Conservation (phyloP, 495 filamentous ascomycete species). For the Opeltia flavorubescens region DNA sequence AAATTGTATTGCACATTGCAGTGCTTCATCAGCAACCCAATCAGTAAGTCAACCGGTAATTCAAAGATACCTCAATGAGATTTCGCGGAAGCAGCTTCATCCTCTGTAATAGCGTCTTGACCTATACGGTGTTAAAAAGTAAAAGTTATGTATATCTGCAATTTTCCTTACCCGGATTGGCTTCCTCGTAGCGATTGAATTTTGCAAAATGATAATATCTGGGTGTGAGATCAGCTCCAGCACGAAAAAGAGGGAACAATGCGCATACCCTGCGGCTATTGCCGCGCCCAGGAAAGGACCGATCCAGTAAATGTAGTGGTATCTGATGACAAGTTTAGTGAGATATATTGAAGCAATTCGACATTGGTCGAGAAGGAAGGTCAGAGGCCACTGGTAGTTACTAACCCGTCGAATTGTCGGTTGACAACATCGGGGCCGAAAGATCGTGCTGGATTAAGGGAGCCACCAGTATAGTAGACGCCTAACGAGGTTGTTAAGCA, state of each 20-base stretch:
- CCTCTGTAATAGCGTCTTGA: slow-evolving; percentile 34
- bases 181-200: slow-evolving; percentile 56
- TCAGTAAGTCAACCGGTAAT: too few relatives aligned
- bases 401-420: slow-evolving; percentile 47
- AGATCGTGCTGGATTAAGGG: slow-evolving; percentile 58
- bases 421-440: slow-evolving; percentile 59
- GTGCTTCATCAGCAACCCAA: too few relatives aligned
- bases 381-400: background rate
- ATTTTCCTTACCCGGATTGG: too few relatives aligned
- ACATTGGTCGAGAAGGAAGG: background rate
- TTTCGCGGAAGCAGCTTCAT: background rate
- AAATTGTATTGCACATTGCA: too few relatives aligned
- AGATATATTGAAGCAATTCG: too few relatives aligned
- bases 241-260: background rate
- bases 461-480: slow-evolving; percentile 58
- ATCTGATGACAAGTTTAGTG: background rate
- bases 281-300: slow-evolving; percentile 53
- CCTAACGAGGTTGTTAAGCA: slow-evolving; percentile 23
- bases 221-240: background rate
- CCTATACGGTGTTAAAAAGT: too few relatives aligned
- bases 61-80: background rate
- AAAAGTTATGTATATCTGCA: too few relatives aligned
- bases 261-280: slow-evolving; percentile 44
- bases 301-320: slow-evolving; percentile 47
- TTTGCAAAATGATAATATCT: slow-evolving; percentile 45